Conservation (phyloP, 116 monocot genomes). For the Papilionanthe hybrid region DNA sequence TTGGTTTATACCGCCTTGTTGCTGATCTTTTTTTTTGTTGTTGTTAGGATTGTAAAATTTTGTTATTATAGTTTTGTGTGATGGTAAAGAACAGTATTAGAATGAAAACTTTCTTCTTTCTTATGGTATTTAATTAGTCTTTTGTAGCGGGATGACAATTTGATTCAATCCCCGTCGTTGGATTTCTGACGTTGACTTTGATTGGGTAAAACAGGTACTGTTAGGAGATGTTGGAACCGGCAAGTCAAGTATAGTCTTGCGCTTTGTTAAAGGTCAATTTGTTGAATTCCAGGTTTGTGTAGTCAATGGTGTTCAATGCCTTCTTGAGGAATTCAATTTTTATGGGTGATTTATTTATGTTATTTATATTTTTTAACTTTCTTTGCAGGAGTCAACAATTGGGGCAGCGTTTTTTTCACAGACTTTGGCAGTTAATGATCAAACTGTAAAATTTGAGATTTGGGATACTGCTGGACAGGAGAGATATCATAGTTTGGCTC, state of each 20-base stretch:
- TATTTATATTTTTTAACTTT: constrained; percentile 4
- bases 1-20: background rate
- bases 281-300: constrained; percentile 77
- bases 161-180: background rate
- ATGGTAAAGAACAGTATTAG: background rate
- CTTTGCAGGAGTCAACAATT: constrained; percentile 74
- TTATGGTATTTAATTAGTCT: background rate
- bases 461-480: constrained; percentile 94
- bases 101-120: background rate
- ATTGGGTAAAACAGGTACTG: constrained; percentile 49
- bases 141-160: background rate
- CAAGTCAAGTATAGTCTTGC: constrained; percentile 77
- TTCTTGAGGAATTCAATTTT: background rate
- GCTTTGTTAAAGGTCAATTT: constrained; percentile 90
- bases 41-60: background rate
- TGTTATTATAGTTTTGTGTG: background rate
- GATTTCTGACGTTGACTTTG: background rate
- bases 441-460: constrained; percentile 82
- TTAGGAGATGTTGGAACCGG: constrained; percentile 82
- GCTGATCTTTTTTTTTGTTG: background rate
- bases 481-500: constrained; percentile 89
- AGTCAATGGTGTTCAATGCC: background rate
- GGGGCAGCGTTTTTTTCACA: constrained; percentile 87
- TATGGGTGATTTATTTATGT: background rate
- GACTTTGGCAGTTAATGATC: constrained; percentile 51